Evolutionary conservation across 2,329 filamentous ascomycete species (phyloP).

Genomic region (Exophiala dermatitidis): DNA sequence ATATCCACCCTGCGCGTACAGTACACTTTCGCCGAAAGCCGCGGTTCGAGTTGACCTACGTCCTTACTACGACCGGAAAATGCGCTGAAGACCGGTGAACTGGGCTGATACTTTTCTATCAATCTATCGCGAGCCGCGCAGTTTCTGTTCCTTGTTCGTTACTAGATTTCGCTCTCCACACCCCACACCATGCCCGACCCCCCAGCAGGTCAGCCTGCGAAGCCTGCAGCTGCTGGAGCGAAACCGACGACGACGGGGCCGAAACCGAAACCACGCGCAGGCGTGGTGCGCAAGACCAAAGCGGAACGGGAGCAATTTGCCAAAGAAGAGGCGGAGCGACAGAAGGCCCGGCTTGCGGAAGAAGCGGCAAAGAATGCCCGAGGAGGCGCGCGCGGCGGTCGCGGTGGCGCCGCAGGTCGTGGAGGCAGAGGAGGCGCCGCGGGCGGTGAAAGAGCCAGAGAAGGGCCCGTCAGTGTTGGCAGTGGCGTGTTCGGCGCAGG

Average conservation of each 20-base stretch:
- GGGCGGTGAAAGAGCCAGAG: conserved; percentile 6
- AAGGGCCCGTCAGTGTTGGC: conserved; percentile 3
- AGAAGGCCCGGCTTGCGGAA: conserved; percentile 18
- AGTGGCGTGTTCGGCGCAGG: conserved; percentile 24
- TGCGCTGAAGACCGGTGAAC: no score
- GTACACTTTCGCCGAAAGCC: no score
- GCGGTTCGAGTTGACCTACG: no score
- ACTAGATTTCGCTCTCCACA: no score
- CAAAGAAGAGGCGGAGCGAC: conserved; percentile 25
- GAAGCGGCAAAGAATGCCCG: conserved; percentile 7
- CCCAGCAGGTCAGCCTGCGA: neutral
- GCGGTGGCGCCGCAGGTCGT: conserved; percentile 2
- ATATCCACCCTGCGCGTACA: no score
- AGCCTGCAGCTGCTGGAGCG: conserved; percentile 7
- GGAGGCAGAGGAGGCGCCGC: conserved; percentile 10
- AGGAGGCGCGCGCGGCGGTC: conserved; percentile 11
- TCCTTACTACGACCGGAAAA: no score
- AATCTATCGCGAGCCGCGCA: no score
- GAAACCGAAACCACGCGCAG: conserved; percentile 22
- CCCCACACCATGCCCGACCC: conserved; percentile 4
- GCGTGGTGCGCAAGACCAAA: conserved; percentile 24
- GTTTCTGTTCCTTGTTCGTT: no score
- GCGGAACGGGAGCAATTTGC: conserved; percentile 25
- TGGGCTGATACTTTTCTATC: no score
- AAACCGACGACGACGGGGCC: conserved; percentile 6